Evolutionary conservation across 2,329 filamentous ascomycete genomes (phyloP).

Genomic region (Stemphylium beticola): DNA sequence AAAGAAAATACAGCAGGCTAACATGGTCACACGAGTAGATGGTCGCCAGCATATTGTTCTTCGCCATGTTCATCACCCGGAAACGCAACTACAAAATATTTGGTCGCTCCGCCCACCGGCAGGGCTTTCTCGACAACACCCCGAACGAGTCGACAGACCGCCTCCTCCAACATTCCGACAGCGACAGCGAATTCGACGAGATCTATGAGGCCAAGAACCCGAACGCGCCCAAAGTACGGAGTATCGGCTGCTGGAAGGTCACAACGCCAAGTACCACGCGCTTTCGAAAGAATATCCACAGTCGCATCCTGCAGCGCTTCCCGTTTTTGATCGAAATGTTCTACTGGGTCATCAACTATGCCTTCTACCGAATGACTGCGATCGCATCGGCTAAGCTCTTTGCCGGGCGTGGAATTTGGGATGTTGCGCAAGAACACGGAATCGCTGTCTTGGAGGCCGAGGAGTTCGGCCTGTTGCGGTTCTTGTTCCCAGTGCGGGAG

Average conservation of each 20-base stretch:
- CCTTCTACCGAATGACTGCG: conserved; percentile 67
- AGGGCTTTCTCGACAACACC: conserved; percentile 45
- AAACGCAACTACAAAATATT: conserved; percentile 54
- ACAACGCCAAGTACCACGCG: conserved; percentile 65
- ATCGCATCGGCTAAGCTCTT: conserved; percentile 59
- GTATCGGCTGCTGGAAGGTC: conserved; percentile 59
- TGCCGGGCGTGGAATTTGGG: conserved; percentile 61
- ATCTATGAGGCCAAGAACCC: conserved; percentile 47
- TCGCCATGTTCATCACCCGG: conserved; percentile 57
- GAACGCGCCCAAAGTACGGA: conserved; percentile 55
- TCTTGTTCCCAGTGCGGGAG: conserved; percentile 61
- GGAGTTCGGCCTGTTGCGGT: conserved; percentile 57
- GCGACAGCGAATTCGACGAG: conserved; percentile 47
- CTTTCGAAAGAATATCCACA: conserved; percentile 67
- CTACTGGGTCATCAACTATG: conserved; percentile 72
- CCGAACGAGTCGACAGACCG: conserved; percentile 49
- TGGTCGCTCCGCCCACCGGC: conserved; percentile 29
- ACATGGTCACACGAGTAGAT: conserved; percentile 46
- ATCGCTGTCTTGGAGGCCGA: conserved; percentile 63
- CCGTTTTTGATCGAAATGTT: conserved; percentile 77
- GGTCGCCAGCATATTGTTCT: conserved; percentile 58
- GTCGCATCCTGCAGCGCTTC: conserved; percentile 68
- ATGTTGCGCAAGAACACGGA: conserved; percentile 62
- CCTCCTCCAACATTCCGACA: conserved; percentile 46
- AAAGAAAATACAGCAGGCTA: conserved; percentile 1